Evolutionary conservation across 257 asterid species (phyloP).

Genomic region (Agastache rugosa): DNA sequence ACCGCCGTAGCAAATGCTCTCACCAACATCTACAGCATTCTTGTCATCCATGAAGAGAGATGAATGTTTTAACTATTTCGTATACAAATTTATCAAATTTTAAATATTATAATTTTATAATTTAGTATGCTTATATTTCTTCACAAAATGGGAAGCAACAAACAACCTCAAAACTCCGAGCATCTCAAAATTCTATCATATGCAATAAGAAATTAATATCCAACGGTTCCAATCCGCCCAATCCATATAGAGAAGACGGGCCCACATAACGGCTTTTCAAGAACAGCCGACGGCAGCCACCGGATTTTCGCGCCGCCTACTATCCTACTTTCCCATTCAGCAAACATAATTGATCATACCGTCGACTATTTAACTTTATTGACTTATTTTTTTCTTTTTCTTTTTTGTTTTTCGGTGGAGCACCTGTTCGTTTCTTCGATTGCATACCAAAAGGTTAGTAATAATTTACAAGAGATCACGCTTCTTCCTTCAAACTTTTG

Average conservation of each 20-base stretch:
- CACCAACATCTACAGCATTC: too few relatives aligned
- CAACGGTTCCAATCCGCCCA: conserved; percentile 26
- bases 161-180: too few relatives aligned
- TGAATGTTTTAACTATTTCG: too few relatives aligned
- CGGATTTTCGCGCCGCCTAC: conserved; percentile 53
- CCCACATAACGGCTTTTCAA: conserved; percentile 42
- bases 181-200: not conserved
- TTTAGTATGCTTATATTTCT: too few relatives aligned
- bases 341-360: conserved; percentile 1
- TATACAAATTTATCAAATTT: too few relatives aligned
- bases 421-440: conserved; percentile 31
- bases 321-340: conserved; percentile 31
- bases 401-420: conserved; percentile 5
- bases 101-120: too few relatives aligned
- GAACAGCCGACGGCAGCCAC: conserved; percentile 40
- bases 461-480: not conserved
- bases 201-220: not conserved
- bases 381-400: not conserved
- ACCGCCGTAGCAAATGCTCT: too few relatives aligned
- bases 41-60: too few relatives aligned
- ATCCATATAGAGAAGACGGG: not conserved
- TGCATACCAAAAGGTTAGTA: conserved; percentile 23
- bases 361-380: conserved; percentile 6
- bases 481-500: not conserved
- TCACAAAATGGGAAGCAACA: too few relatives aligned